Evolutionary conservation across 2,329 filamentous ascomycete genomes (phyloP).

Genomic region (Claviceps sp.): DNA sequence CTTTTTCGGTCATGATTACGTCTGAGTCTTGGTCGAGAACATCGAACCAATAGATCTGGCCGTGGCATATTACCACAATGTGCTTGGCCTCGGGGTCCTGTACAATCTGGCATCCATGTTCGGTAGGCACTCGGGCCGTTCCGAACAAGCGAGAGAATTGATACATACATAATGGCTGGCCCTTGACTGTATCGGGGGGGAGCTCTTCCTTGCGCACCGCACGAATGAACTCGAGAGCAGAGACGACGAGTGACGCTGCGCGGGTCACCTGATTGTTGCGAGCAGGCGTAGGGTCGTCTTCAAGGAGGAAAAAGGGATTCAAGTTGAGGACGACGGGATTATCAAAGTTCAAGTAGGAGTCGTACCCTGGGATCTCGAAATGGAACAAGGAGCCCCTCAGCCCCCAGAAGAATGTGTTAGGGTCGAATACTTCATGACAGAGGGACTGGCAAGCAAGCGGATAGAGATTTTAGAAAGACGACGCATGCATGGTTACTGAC

Average conservation of each 20-base stretch:
- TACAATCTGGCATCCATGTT: slow-evolving; percentile 89
- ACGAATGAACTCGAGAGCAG: slow-evolving; percentile 80
- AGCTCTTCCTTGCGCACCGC: slow-evolving; percentile 89
- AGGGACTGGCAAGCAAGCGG: background rate
- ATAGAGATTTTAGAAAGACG: background rate
- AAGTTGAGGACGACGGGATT: slow-evolving; percentile 95
- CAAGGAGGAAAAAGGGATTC: slow-evolving; percentile 93
- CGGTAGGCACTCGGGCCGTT: slow-evolving; percentile 84
- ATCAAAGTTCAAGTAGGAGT: slow-evolving; percentile 95
- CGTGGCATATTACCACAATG: slow-evolving; percentile 82
- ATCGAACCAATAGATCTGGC: slow-evolving; percentile 98
- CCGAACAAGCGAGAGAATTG: slow-evolving; percentile 94
- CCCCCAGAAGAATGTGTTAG: slow-evolving; percentile 4
- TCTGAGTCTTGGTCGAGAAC: slow-evolving; percentile 90
- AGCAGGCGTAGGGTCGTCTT: slow-evolving; percentile 93
- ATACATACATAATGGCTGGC: slow-evolving; percentile 89
- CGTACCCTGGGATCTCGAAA: slow-evolving; percentile 59
- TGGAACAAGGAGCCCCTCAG: background rate
- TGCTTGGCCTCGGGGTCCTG: slow-evolving; percentile 91
- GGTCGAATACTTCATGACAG: background rate
- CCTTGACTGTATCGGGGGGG: slow-evolving; percentile 72
- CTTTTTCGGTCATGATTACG: slow-evolving; percentile 92
- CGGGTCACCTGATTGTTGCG: slow-evolving; percentile 94
- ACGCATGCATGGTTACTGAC: slow-evolving; percentile 38
- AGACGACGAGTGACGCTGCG: slow-evolving; percentile 82